Base-by-base conservation (phyloP, 2,329 filamentous ascomycete species). In the Fusarium sp. region DNA sequence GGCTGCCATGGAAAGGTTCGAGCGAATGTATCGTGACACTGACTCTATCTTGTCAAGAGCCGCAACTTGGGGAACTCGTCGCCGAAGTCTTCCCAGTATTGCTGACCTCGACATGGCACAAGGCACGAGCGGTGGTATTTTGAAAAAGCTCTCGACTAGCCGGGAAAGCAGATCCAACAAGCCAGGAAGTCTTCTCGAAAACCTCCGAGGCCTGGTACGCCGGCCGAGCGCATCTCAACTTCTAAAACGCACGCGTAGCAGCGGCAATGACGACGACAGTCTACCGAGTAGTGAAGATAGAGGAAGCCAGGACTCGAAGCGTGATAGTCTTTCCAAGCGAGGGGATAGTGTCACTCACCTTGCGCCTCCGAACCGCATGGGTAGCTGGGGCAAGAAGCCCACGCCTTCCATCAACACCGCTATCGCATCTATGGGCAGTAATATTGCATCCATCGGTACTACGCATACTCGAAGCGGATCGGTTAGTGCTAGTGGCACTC, bases 31-130 rank as follows among this genome's bases (percentile, higher is more conserved):
- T 56, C 82, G 81, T 21, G 87, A 89, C 66, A 88, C 83, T 49
- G 85, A 84, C 28, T 90, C 89, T 0, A 81, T 90, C 13, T 78
- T 89, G 12, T 91, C 89, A 3, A 82, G 87, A 66, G 86, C 89
- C 16, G 90, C 90, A 20, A 93, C 91, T 1, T 89, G 91, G 84
- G 91, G 91, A 18, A 93, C 91, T 3, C 85, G 88, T 9, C 86
- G 90, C 43, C 86, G 87, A 60, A 91, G 90, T 76, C 82, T 91
- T 50, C 88, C 90, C 3, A 89, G 86, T 70, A 72, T 85, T 58
- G 68, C 82, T 7, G 89, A 92, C 59, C 80, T 89, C 28, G 89
- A 82, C 23, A 69, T 78, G 14, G 77, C 90, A 46, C 87, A 85
- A 40, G 88, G 85, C 20, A 80, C 90, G 45, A 84, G 83, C 11